Evolutionary conservation across 306 rosid genomes (phyloP), one percentile per base, ranked within the genome.

Genomic region (Trifolium fragiferum): DNA sequence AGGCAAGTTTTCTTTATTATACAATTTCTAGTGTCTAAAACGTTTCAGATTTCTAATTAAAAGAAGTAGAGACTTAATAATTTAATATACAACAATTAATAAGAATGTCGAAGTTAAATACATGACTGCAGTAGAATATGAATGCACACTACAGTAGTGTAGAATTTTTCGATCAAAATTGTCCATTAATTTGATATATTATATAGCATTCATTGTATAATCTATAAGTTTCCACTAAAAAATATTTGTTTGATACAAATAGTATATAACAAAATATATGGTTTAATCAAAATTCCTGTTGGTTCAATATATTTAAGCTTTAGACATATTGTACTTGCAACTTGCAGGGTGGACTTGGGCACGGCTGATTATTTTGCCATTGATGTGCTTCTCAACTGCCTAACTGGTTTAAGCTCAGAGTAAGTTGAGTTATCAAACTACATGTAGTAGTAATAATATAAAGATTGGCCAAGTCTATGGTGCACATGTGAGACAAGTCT

Each of bases 301-400:
- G 16, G 30, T 21, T 23, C n/a, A 63, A 12, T 58, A 38, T 51
- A 65, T 74, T 66, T 70, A 11, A 73, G 64, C 77, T 41, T 43
- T 13, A 68, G 30, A 27, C 74, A 32, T 62, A 50, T 78, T 40
- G 62, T 65, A 33, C 38, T 68, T 61, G 35, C 96, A 90, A 32
- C 38, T 68, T 61, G 35, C 96, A 90, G 97, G 97, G 97, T 92
- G 74, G 98, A 94, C 86, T 87, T 94, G 8, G 98, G 96, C 46
- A 94, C 97, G 15, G 78, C 86, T 10, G 93, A 94, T 87, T 83
- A 85, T 83, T 90, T 94, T 60, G 92, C 92, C 32, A 75, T 94
- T 23, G 98, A 94, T 74, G 96, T 90, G 12, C 96, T 91, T 46
- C 90, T 94, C 82, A 94, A 94, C 74, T 90, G 95, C 82, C 84